Base-by-base conservation (phyloP, 2,329 filamentous ascomycete species). In the Sordariomycetes sp. region DNA sequence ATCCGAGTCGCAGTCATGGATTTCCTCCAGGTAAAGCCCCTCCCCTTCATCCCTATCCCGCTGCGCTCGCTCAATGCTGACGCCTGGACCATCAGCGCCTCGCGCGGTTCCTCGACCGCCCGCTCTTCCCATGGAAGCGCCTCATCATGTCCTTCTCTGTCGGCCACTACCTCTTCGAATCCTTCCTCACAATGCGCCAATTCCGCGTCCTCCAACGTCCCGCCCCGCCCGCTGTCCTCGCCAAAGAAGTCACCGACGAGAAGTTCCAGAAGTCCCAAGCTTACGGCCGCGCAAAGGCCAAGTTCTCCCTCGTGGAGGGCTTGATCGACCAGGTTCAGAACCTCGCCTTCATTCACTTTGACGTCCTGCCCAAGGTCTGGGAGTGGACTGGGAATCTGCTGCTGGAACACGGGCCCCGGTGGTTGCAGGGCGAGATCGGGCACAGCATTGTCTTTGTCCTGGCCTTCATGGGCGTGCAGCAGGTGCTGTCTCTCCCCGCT, bases 241-340 rank as follows among this genome's bases (percentile, higher is more conserved):
- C 86, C 50, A 81, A 84, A 47, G 88, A 96, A 59, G 84, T 98
- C 39, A 80, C 86, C 21, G 78, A 90, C 53, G 78, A 90, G 51
- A 88, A 88, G 38, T 95, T 87, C 56, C 87, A 96, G 63, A 94
- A 95, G 61, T 87, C 82, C 55, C 88, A 94, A 75, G 85, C 83
- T 50, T 98, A 98, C 59, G 88, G 90, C 51, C 85, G 92, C 50
- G 88, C 90, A 54, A 98, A 98, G 66, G 86, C 88, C 44, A 82
- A 88, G 62, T 98, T 87, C 62, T 72, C 79, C 54, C 80, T 94
- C 61, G 54, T 92, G 55, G 82, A 73, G 49, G 81, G 79, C 60
- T 70, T 95, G 50, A 94, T 83, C 66, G 75, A 79, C 55, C 87
- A 94, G 63, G 64, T 88, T 48, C 88, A 94, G 62, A 94, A 93